These are phyloP conservation scores for Coniferiporia sulphurascens DNA, from an alignment of 1,284 basidiomycete species.

Conservation along the genomic window DNA sequence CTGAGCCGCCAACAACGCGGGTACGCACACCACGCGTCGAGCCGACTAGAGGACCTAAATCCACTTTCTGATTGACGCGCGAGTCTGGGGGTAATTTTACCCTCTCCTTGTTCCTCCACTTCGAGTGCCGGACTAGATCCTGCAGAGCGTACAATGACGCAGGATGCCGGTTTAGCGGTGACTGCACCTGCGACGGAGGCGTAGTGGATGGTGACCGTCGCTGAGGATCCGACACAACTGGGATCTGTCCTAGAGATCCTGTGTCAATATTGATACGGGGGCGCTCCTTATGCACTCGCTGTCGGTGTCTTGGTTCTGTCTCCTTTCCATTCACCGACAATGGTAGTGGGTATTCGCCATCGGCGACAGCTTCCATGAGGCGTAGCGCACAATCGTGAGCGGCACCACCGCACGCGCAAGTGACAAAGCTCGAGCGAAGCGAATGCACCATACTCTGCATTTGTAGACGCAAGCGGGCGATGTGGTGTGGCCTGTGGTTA, in stretches of 20 bases:
- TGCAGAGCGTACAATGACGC: constrained; percentile 2
- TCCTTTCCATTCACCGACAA: neutral
- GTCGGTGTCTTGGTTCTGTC: neutral
- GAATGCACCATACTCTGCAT: constrained; percentile 71
- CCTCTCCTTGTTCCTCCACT: constrained; percentile 1
- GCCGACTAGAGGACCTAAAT: constrained; percentile 70
- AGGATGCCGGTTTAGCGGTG: constrained; percentile 6
- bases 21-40: constrained; percentile 62
- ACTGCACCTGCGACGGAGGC: neutral
- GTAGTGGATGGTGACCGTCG: neutral
- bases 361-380: constrained; percentile 63
- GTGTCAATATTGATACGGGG: neutral
- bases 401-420: constrained; percentile 68
- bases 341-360: constrained; percentile 32
- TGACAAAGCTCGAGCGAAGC: constrained; percentile 68
- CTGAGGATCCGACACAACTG: too few species aligned
- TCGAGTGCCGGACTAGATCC: neutral
- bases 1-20: constrained; percentile 41
- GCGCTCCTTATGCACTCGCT: neutral
- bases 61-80: constrained; percentile 25
- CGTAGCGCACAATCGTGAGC: constrained; percentile 61
- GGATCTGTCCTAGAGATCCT: too few species aligned
- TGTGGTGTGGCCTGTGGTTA: constrained; percentile 41
- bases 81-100: too few species aligned
- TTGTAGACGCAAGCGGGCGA: constrained; percentile 53